Evolutionary conservation across 257 asterid species (phyloP).

Genomic region (Rubia yunnanensis): DNA sequence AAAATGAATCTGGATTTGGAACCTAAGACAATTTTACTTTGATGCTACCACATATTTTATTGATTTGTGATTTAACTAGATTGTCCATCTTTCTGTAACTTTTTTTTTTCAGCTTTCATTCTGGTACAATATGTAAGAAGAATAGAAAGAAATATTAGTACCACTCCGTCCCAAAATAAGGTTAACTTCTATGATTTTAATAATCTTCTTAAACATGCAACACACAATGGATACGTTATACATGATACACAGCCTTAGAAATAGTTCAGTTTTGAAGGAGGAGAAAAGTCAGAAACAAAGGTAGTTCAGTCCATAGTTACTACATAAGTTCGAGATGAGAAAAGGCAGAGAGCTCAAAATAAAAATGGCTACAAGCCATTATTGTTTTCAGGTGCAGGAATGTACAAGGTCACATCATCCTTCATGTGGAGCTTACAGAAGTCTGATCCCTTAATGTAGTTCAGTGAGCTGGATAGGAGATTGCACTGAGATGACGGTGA

Average conservation of each 20-base stretch:
- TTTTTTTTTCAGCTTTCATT: neutral
- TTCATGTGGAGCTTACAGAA: conserved; percentile 3
- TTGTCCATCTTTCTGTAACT: neutral
- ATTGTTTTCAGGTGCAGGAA: conserved; percentile 1
- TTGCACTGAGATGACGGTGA: conserved; percentile 37
- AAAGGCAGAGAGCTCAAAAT: neutral
- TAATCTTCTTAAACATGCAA: neutral
- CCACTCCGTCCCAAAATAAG: too few species aligned
- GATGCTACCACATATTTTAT: neutral
- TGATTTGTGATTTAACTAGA: neutral
- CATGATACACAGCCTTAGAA: neutral
- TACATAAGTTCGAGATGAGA: neutral
- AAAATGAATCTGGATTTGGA: conserved; percentile 26
- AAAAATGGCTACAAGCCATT: conserved; percentile 1
- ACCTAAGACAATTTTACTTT: neutral
- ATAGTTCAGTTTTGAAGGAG: neutral
- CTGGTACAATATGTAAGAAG: neutral
- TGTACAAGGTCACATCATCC: conserved; percentile 5
- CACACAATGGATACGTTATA: neutral
- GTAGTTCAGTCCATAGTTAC: neutral
- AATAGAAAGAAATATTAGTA: neutral
- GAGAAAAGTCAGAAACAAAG: neutral
- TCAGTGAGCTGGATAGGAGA: conserved; percentile 68
- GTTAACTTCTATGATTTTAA: neutral
- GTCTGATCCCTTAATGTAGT: neutral